phyloP scores from a whole-genome alignment of 2,329 filamentous ascomycete genomes.

The Orbilia javanica region DNA sequence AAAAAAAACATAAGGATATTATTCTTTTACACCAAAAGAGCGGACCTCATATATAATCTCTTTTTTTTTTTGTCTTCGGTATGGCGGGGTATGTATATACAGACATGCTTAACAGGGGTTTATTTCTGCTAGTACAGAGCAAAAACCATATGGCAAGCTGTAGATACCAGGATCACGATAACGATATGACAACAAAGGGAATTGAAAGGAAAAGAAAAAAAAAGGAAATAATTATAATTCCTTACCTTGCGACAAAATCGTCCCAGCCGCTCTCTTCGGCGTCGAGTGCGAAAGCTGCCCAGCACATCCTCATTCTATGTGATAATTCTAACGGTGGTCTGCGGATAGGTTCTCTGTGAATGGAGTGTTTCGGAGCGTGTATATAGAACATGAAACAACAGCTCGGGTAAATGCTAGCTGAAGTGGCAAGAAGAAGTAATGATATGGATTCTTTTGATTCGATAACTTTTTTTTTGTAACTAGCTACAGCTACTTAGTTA shows the following conservation, averaged over 20 bases:
- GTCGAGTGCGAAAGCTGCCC: slow-evolving; percentile 57
- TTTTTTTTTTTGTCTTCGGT: slow-evolving; percentile 4
- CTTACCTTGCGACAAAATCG: slow-evolving; percentile 55
- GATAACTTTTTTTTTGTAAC: slow-evolving; percentile 6
- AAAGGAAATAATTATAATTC: slow-evolving; percentile 30
- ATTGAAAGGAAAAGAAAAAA: slow-evolving; percentile 1
- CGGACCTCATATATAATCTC: slow-evolving; percentile 2
- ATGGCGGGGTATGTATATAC: slow-evolving; percentile 52
- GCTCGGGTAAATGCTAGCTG: slow-evolving; percentile 9
- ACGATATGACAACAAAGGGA: slow-evolving; percentile 17
- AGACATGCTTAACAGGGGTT: slow-evolving; percentile 54
- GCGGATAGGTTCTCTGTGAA: slow-evolving; percentile 51
- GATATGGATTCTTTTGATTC: slow-evolving; percentile 25
- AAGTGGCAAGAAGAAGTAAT: slow-evolving; percentile 1
- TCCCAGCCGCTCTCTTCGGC: slow-evolving; percentile 58
- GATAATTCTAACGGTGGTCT: slow-evolving; percentile 51
- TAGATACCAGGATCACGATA: slow-evolving; percentile 17
- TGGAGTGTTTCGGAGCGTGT: slow-evolving; percentile 37
- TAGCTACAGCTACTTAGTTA: slow-evolving; percentile 20
- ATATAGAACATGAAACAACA: slow-evolving; percentile 51
- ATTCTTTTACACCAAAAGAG: slow-evolving; percentile 37
- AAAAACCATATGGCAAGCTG: slow-evolving; percentile 34
- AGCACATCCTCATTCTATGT: slow-evolving; percentile 59
- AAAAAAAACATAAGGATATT: slow-evolving; percentile 51
- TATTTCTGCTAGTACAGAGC: slow-evolving; percentile 29